phyloP scores from a whole-genome alignment of 371 early-diverging fungal species.

The Chytridium lagenaria region DNA sequence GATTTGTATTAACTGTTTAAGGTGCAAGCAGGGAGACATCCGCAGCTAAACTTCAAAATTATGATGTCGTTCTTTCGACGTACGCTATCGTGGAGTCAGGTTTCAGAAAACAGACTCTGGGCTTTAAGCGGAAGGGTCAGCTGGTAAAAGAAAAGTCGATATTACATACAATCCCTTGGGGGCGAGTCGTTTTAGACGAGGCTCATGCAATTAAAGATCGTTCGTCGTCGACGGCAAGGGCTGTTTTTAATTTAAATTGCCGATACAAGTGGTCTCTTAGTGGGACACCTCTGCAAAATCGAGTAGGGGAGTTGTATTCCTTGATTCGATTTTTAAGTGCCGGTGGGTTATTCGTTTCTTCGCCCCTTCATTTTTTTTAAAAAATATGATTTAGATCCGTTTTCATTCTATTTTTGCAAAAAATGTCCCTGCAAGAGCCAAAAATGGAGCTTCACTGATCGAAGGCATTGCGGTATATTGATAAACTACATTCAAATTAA shows the following conservation, averaged over 20 bases:
- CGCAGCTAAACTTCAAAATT: constrained; percentile 57
- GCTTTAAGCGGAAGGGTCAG: constrained; percentile 57
- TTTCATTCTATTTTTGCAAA: constrained; percentile 89
- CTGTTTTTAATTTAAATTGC: constrained; percentile 80
- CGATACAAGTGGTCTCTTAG: constrained; percentile 87
- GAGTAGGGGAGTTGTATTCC: constrained; percentile 91
- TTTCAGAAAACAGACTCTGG: constrained; percentile 78
- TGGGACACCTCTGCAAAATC: constrained; percentile 98
- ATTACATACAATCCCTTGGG: constrained; percentile 82
- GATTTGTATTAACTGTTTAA: constrained; percentile 4
- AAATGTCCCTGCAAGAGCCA: constrained; percentile 81
- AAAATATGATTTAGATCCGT: constrained; percentile 59
- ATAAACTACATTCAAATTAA: neutral
- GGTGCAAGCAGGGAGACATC: constrained; percentile 60
- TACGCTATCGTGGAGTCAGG: constrained; percentile 80
- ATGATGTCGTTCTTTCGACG: constrained; percentile 87
- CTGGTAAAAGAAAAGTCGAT: constrained; percentile 70
- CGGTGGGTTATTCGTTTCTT: too few relatives aligned
- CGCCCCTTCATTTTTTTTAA: constrained; percentile 51
- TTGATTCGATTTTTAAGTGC: constrained; percentile 83
- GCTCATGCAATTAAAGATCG: constrained; percentile 98
- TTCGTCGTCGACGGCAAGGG: constrained; percentile 84
- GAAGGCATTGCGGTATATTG: constrained; percentile 63
- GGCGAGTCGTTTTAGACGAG: constrained; percentile 90
- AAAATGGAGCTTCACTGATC: constrained; percentile 78